Evolutionary conservation across 805 yeast genomes (phyloP), one percentile per base, ranked within the genome.

Genomic region (Saccharomycopsis babjevae): DNA sequence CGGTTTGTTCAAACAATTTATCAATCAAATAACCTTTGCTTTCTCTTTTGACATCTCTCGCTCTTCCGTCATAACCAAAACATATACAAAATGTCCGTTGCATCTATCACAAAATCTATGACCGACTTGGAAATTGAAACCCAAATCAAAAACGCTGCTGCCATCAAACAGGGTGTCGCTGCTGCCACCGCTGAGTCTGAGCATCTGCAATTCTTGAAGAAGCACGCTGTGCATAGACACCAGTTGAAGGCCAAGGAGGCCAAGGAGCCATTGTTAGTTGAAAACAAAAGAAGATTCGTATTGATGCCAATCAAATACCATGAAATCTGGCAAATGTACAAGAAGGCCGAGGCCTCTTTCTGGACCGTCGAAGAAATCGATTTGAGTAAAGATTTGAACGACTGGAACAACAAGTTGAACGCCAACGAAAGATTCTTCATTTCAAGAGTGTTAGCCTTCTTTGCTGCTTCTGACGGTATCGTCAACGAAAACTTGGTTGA

Each of bases 281-380:
- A 90, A 76, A 94, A 93, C 83, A 83, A 83, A 68, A 83, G 83
- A 71, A 85, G 99, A 72, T 91, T 89, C 70, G 97, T 94, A 58
- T 78, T 93, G 63, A 92, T 92, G 84, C 99, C 99, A 67, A 90
- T 93, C 77, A 88, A 89, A 77, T 94, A 91, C 79, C 93, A 92
- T 73, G 98, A 93, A 77, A 89, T 93, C 74, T 93, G 98, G 98
- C 97, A 93, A 76, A 92, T 96, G 81, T 93, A 93, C 78, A 93
- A 93, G 81, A 90, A 93, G 77, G 97, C 98, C 58, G 99, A 94
- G 80, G 99, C 99, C 16, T 93, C 98, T 5, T 93, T 93, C 82
- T 93, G 99, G 99, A 94, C 98, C 50, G 97, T 98, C 56, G 99
- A 93, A 79, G 99, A 94, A 78, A 91, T 93, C 67, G 99, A 93